Percentiles rank a stretch among this genome's conserved stretches.
These are phyloP conservation scores for Penicillium dipodomyicola DNA, from an alignment of 495 filamentous ascomycete species.

Conservation along the genomic window DNA sequence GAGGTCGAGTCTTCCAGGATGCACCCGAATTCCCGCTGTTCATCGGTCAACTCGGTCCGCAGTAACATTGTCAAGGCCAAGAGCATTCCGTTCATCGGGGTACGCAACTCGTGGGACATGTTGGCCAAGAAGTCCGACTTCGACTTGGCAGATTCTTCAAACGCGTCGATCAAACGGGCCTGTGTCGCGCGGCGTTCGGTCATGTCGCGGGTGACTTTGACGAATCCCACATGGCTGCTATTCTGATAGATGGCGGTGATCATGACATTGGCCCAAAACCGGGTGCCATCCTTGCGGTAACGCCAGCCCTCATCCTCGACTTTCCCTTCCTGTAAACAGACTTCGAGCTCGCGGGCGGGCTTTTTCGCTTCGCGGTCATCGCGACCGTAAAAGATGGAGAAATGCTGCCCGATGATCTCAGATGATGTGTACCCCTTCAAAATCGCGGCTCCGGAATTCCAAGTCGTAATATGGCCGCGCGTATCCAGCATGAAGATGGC, in stretches of 20 bases:
- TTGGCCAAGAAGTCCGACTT: constrained; percentile 71
- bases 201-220: constrained; percentile 63
- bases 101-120: constrained; percentile 90
- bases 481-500: constrained; percentile 67
- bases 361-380: constrained; percentile 54
- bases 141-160: constrained; percentile 62
- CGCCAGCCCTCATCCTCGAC: constrained; percentile 68
- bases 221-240: constrained; percentile 59
- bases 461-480: constrained; percentile 55
- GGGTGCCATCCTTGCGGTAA: constrained; percentile 58
- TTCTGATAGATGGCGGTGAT: constrained; percentile 60
- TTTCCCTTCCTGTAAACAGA: constrained; percentile 57
- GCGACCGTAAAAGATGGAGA: constrained; percentile 59
- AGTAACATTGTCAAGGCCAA: constrained; percentile 69
- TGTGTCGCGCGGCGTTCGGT: constrained; percentile 61
- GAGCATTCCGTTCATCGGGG: constrained; percentile 74
- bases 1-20: constrained; percentile 81
- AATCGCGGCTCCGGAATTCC: constrained; percentile 59
- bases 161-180: constrained; percentile 55
- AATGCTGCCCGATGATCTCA: constrained; percentile 63
- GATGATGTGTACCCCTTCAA: constrained; percentile 57
- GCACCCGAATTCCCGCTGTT: constrained; percentile 71
- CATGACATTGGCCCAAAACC: constrained; percentile 67
- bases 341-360: constrained; percentile 53
- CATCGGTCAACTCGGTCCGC: constrained; percentile 61